Evolutionary conservation across 225 moss, liverwort and hornwort genomes (phyloP).

Genomic region (Marchantia polymorpha): DNA sequence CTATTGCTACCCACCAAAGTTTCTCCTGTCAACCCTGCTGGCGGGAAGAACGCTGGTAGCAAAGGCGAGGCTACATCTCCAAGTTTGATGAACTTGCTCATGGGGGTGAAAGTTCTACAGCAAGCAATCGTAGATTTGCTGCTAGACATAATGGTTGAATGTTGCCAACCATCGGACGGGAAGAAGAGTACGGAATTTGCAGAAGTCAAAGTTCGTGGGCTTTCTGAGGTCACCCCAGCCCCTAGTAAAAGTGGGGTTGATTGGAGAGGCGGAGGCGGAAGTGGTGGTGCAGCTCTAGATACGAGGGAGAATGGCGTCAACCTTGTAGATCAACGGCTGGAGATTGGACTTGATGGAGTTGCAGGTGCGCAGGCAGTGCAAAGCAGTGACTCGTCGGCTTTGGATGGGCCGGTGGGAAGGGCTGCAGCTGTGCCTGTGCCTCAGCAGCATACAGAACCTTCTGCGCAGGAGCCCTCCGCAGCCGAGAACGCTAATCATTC

Average conservation of each 20-base stretch:
- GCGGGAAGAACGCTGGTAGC: constrained; percentile 66
- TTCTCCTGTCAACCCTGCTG: constrained; percentile 65
- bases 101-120: constrained; percentile 99
- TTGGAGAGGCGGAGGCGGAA: constrained; percentile 68
- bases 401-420: constrained; percentile 98
- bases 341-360: constrained; percentile 92
- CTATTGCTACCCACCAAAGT: constrained; percentile 89
- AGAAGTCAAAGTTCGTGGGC: constrained; percentile 73
- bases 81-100: constrained; percentile 98
- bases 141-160: constrained; percentile 99
- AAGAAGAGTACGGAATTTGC: constrained; percentile 69
- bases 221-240: constrained; percentile 65
- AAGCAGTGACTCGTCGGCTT: constrained; percentile 98
- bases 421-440: constrained; percentile 93
- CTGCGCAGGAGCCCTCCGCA: constrained; percentile 58
- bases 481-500: constrained; percentile 71
- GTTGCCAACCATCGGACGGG: constrained; percentile 93
- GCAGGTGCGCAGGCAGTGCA: constrained; percentile 99
- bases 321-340: constrained; percentile 91
- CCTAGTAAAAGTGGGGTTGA: constrained; percentile 74
- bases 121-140: constrained; percentile 99
- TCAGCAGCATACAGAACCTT: constrained; percentile 66
- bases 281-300: constrained; percentile 77
- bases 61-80: constrained; percentile 95
- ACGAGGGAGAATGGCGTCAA: constrained; percentile 77